Evolutionary conservation across 176 grass and related monocot genomes (phyloP).

Genomic region (Panicum miliaceum): DNA sequence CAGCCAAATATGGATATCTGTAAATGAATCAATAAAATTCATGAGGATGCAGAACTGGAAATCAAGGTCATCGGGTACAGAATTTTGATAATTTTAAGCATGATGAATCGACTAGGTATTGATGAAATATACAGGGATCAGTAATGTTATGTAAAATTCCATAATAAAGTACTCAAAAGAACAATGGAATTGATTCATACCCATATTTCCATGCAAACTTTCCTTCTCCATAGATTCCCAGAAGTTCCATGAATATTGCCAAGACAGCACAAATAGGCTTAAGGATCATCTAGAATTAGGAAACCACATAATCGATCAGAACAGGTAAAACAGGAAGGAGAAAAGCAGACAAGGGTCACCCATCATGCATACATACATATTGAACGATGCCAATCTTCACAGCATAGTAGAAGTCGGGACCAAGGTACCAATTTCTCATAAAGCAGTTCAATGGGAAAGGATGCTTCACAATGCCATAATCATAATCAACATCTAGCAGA

Average conservation of each 20-base stretch:
- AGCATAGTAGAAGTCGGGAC: conserved; percentile 89
- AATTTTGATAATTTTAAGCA: conserved; percentile 23
- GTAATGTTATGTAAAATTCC: neutral
- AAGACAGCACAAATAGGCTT: conserved; percentile 94
- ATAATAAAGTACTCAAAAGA: conserved; percentile 9
- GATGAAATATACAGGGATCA: neutral
- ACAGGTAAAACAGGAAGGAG: neutral
- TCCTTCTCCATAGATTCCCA: conserved; percentile 93
- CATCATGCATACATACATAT: conserved; percentile 73
- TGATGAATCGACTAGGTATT: conserved; percentile 2
- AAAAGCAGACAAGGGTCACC: neutral
- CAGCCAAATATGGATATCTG: conserved; percentile 97
- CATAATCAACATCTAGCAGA: conserved; percentile 85
- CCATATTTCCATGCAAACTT: conserved; percentile 98
- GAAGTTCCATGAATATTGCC: conserved; percentile 80
- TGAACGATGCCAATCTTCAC: conserved; percentile 99
- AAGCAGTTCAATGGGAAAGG: conserved; percentile 97
- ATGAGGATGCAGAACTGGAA: conserved; percentile 26
- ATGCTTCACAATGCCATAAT: conserved; percentile 91
- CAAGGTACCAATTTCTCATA: conserved; percentile 91
- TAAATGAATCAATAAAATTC: conserved; percentile 20
- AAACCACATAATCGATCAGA: conserved; percentile 39
- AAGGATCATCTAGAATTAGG: conserved; percentile 89
- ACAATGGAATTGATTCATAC: conserved; percentile 50
- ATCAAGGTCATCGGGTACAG: neutral